phyloP scores from a whole-genome alignment of 2,329 filamentous ascomycete genomes.

The Sporothrix brunneoviolacea region DNA sequence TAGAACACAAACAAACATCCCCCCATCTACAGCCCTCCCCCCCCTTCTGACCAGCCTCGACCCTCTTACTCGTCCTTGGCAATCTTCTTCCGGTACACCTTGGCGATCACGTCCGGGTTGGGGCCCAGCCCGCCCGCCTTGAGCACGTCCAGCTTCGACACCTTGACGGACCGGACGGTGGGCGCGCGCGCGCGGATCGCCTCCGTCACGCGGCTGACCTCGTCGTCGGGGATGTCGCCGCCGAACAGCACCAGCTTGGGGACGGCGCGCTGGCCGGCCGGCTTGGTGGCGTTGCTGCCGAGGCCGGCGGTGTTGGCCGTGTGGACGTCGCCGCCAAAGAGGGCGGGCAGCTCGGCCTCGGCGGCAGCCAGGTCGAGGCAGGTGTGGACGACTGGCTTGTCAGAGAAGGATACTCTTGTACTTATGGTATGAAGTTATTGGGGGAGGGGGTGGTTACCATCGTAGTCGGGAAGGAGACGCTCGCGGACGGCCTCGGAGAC shows the following conservation, averaged over 20 bases:
- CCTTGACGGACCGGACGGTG: slow-evolving; percentile 19
- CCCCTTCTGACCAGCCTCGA: too few relatives aligned
- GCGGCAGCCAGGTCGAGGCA: slow-evolving; percentile 59
- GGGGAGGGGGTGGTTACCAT: slow-evolving; percentile 4
- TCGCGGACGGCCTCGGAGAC: slow-evolving; percentile 16
- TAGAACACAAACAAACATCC: too few relatives aligned
- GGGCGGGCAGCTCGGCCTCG: slow-evolving; percentile 75
- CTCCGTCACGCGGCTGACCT: slow-evolving; percentile 15
- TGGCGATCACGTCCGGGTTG: slow-evolving; percentile 24
- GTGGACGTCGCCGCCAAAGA: slow-evolving; percentile 92
- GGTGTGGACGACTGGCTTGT: slow-evolving; percentile 16
- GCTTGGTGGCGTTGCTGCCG: slow-evolving; percentile 20
- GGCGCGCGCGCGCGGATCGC: slow-evolving; percentile 13
- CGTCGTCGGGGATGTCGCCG: slow-evolving; percentile 19
- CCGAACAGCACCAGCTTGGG: slow-evolving; percentile 22
- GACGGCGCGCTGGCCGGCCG: slow-evolving; percentile 14
- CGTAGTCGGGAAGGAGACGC: slow-evolving; percentile 16
- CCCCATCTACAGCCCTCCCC: too few relatives aligned
- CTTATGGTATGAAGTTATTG: too few relatives aligned
- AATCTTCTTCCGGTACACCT: slow-evolving; percentile 24
- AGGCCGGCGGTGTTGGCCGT: slow-evolving; percentile 32
- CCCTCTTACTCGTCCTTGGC: slow-evolving; percentile 12
- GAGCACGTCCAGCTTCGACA: slow-evolving; percentile 24
- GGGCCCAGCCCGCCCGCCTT: slow-evolving; percentile 23
- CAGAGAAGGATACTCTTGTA: too few relatives aligned